A percentile compares a stretch with the other conserved stretches of the same genome.
Conservation (phyloP, 2,329 filamentous ascomycete genomes). For the Stachybotrys elegans region DNA sequence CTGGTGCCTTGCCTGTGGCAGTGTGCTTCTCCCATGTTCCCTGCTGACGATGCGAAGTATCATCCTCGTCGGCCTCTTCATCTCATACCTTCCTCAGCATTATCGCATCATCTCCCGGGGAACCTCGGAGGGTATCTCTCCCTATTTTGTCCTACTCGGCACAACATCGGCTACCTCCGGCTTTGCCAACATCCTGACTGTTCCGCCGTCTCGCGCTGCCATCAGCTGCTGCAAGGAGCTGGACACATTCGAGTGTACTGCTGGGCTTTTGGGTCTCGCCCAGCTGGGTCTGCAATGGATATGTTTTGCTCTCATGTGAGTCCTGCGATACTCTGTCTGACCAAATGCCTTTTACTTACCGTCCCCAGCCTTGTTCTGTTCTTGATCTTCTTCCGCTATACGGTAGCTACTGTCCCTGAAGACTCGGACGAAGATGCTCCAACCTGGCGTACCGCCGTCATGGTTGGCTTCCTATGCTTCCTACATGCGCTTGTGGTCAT, state of each 20-base stretch:
- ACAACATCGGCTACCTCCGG: constrained; percentile 83
- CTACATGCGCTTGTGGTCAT: constrained; percentile 69
- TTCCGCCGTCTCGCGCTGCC: constrained; percentile 77
- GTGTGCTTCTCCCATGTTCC: too few species aligned
- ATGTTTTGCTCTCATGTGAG: constrained; percentile 88
- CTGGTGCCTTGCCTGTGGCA: too few species aligned
- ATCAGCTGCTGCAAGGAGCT: constrained; percentile 82
- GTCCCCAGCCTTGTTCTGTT: constrained; percentile 76
- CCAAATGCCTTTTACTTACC: constrained; percentile 13
- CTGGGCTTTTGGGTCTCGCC: constrained; percentile 79
- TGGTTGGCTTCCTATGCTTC: constrained; percentile 68
- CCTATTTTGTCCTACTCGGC: constrained; percentile 92
- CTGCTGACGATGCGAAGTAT: constrained; percentile 36
- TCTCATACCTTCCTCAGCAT: constrained; percentile 95
- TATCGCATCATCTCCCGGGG: constrained; percentile 80
- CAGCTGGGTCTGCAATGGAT: constrained; percentile 91
- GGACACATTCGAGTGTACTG: constrained; percentile 75
- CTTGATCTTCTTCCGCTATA: constrained; percentile 83
- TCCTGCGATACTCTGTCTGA: constrained; percentile 9
- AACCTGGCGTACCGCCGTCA: constrained; percentile 72
- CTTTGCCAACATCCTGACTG: constrained; percentile 86
- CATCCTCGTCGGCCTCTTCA: constrained; percentile 79
- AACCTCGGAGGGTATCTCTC: constrained; percentile 90
- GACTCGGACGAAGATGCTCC: constrained; percentile 48
- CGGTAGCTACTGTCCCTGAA: constrained; percentile 44